Base-by-base conservation (phyloP, 1,139 yeast species). In the Wickerhamomyces sp. region DNA sequence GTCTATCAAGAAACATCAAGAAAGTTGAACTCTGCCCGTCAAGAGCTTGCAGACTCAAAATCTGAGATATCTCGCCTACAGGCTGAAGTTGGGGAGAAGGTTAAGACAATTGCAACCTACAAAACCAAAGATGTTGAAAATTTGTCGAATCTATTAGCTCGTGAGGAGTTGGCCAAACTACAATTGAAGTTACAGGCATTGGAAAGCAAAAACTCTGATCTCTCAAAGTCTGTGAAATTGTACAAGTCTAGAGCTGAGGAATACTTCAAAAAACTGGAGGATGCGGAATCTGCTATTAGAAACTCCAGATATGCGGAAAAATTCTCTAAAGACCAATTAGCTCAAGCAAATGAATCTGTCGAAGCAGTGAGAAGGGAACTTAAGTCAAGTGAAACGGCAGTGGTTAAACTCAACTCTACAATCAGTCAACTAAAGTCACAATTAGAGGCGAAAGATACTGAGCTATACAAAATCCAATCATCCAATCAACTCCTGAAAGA, bases 161-260 rank as follows among this genome's bases (percentile, higher is more conserved):
- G 59, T 34, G 64, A 61, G 43, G 64, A 61, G 36, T 45, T 61
- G 13, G 56, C 56, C 3, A 60, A 59, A 38, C 44, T 54, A 7
- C 74, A 71, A 47, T 72, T 82, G 8, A 75, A 75, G 42, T 65
- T 83, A 38, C 83, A 82, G 45, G 73, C 80, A 2, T 63, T 81
- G 37, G 64, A 65, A 27, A 59, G 72, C n/a, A 77, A 76, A 49
- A 79, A 76, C 51, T 52, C 57, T 3, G 88, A 85, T 27, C 64
- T 85, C 33, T 62, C 67, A 1, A 73, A 76, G 40, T 72, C 79
- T 36, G 67, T 84, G 37, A 79, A 77, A 32, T 68, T 86, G 35
- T 89, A 85, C 64, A 84, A 81, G 58, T 67, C 71, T 36, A 75
- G 96, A 48, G 81, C 95, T 14, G 93, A 87, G 40, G 88, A 84